These are phyloP conservation scores for Ilyonectria destructans DNA, from an alignment of 2,329 filamentous ascomycete genomes.

Conservation along the genomic window DNA sequence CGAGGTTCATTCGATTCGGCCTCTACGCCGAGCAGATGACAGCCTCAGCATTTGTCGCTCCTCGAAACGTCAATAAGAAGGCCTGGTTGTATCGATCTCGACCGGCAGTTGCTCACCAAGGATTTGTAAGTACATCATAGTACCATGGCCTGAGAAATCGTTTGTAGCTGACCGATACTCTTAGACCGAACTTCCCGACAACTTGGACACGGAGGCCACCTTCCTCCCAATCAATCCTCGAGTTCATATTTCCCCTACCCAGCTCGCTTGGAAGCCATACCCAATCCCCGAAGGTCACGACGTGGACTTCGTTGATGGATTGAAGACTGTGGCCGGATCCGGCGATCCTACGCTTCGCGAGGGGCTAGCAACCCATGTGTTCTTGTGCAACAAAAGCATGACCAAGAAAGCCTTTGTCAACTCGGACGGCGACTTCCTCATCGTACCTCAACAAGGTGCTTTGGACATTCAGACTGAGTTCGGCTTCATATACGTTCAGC, in stretches of 20 bases:
- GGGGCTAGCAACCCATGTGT: constrained; percentile 65
- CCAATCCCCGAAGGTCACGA: constrained; percentile 35
- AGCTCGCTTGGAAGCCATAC: constrained; percentile 38
- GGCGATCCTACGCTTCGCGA: constrained; percentile 64
- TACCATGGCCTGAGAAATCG: no score
- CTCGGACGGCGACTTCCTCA: constrained; percentile 77
- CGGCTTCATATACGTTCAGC: constrained; percentile 74
- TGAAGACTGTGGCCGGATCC: constrained; percentile 64
- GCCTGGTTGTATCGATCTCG: constrained; percentile 48
- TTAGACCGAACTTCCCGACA: constrained; percentile 4
- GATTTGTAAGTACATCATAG: constrained; percentile 26
- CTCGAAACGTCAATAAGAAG: constrained; percentile 48
- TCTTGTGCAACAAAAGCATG: constrained; percentile 64
- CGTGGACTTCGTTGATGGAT: constrained; percentile 63
- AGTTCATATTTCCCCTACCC: constrained; percentile 38
- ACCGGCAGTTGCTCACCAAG: constrained; percentile 50
- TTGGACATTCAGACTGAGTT: constrained; percentile 80
- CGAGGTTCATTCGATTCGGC: constrained; percentile 56
- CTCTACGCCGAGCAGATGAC: constrained; percentile 62
- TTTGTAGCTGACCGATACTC: constrained; percentile 1
- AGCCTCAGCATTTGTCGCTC: constrained; percentile 53
- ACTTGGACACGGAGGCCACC: constrained; percentile 32
- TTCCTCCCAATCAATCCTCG: constrained; percentile 38
- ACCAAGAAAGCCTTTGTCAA: constrained; percentile 64
- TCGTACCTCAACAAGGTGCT: constrained; percentile 76